A percentile compares a stretch with the other conserved stretches of the same genome.
Conservation (phyloP, 78 protist species). For the Blattamonas nauphoetae region DNA sequence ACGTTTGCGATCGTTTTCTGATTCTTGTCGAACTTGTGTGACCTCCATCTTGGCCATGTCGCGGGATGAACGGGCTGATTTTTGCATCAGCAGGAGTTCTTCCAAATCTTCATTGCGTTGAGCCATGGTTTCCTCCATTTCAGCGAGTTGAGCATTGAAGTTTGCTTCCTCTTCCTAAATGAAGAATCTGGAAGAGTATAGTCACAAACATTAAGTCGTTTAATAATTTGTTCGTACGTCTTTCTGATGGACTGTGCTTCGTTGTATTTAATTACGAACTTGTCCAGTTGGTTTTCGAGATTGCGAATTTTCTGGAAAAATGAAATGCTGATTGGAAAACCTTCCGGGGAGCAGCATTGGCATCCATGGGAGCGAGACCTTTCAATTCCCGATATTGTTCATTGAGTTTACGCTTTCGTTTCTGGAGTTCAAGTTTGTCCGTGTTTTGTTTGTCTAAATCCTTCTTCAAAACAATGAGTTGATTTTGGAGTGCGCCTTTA, state of each 20-base stretch:
- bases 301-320: conserved; percentile 24
- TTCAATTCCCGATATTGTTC: neutral
- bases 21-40: neutral
- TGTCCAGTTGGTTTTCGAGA: conserved; percentile 61
- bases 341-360: neutral
- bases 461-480: neutral
- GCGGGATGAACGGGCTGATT: neutral
- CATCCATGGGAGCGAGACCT: neutral
- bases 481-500: neutral
- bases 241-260: conserved; percentile 52
- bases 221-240: conserved; percentile 61
- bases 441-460: neutral
- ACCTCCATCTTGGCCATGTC: neutral
- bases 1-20: neutral
- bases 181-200: neutral
- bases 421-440: neutral
- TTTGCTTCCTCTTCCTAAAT: conserved; percentile 49
- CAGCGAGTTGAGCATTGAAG: conserved; percentile 46
- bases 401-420: neutral
- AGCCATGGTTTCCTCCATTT: conserved; percentile 26
- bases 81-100: conserved; percentile 24
- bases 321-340: neutral
- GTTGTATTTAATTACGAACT: conserved; percentile 50
- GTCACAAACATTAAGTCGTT: conserved; percentile 33
- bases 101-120: conserved; percentile 38